These are phyloP conservation scores for Zizania palustris DNA, from an alignment of 202 grass and related monocot species.

Conservation along the genomic window DNA sequence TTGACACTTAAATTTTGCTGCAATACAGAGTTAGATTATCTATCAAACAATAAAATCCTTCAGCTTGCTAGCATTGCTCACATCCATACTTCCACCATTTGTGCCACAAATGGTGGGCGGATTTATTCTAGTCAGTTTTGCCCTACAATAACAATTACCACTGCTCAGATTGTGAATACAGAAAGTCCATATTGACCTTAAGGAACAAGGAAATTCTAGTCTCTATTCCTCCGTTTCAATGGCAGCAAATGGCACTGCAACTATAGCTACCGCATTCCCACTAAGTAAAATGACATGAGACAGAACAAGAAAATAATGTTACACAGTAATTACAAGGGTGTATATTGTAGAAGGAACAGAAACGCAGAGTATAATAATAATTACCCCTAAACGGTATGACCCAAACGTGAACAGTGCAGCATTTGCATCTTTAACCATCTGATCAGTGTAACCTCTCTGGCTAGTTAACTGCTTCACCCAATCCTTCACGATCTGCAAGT, in stretches of 20 bases:
- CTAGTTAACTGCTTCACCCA: constrained; percentile 91
- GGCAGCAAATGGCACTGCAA: too few species aligned
- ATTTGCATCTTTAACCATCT: constrained; percentile 93
- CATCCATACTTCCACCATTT: not conserved
- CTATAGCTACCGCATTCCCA: too few species aligned
- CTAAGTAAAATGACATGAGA: not conserved
- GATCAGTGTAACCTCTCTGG: constrained; percentile 89
- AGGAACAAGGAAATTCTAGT: too few species aligned
- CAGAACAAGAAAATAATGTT: not conserved
- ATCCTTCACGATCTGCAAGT: constrained; percentile 77
- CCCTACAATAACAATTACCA: not conserved
- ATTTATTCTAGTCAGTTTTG: not conserved
- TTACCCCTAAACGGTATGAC: constrained; percentile 91
- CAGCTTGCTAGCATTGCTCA: not conserved
- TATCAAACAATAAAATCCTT: not conserved
- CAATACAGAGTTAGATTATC: not conserved
- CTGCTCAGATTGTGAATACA: not conserved
- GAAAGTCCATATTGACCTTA: not conserved
- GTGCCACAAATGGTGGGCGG: not conserved
- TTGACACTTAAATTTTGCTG: too few species aligned
- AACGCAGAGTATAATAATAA: not conserved
- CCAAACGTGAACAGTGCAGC: constrained; percentile 94
- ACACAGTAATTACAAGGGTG: not conserved
- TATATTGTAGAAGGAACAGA: not conserved
- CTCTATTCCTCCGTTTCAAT: too few species aligned